phyloP scores from a whole-genome alignment of 179 eudicot genomes.

The Drosera spatulata region DNA sequence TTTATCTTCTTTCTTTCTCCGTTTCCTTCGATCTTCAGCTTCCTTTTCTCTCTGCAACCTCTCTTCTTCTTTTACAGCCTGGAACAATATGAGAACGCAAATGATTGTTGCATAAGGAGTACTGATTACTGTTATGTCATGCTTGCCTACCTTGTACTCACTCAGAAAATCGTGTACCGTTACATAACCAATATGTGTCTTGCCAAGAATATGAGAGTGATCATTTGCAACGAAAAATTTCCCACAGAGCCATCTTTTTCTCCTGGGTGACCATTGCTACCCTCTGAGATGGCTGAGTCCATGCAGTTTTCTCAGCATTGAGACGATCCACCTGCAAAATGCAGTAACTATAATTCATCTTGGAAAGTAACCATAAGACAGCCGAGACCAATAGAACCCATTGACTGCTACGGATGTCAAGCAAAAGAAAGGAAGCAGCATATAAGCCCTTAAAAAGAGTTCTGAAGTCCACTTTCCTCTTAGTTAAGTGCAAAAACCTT shows the following conservation, averaged over 20 bases:
- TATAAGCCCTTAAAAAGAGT: no score
- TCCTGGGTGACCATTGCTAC: slow-evolving; percentile 79
- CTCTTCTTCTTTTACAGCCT: slow-evolving; percentile 85
- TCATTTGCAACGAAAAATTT: slow-evolving; percentile 84
- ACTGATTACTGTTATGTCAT: not conserved
- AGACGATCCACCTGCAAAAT: slow-evolving; percentile 72
- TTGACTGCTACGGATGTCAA: no score
- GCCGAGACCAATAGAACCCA: not conserved
- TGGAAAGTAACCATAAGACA: not conserved
- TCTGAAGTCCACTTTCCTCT: no score
- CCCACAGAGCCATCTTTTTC: slow-evolving; percentile 97
- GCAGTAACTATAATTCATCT: not conserved
- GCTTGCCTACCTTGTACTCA: slow-evolving; percentile 56
- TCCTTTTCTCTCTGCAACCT: slow-evolving; percentile 75
- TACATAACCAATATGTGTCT: slow-evolving; percentile 95
- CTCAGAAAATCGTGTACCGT: slow-evolving; percentile 76
- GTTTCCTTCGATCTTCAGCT: slow-evolving; percentile 64
- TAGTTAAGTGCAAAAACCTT: no score
- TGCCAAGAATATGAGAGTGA: slow-evolving; percentile 91
- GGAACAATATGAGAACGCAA: slow-evolving; percentile 4
- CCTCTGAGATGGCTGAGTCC: slow-evolving; percentile 60
- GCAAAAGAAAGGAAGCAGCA: slow-evolving; percentile 1
- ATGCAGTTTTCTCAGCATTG: slow-evolving; percentile 59
- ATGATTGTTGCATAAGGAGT: slow-evolving; percentile 2
- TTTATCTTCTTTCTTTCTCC: slow-evolving; percentile 56